A percentile compares a stretch with the other conserved stretches of the same genome.
These are phyloP conservation scores for Groenewaldozyma salmanticensis DNA, from an alignment of 805 yeast species.

Conservation along the genomic window DNA sequence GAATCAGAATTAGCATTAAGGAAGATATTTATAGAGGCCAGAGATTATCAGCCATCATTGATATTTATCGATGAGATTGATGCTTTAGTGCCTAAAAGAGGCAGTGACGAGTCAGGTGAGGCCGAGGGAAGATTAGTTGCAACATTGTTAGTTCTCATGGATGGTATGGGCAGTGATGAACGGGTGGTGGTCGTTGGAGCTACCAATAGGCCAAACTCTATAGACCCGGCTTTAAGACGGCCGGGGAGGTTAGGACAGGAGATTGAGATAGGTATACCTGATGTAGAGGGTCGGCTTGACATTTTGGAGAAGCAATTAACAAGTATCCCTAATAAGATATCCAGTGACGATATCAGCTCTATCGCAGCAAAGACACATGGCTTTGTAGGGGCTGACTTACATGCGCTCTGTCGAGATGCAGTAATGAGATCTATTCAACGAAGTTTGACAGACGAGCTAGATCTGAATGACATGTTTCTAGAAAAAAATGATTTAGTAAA, in stretches of 20 bases:
- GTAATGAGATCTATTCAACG: conserved; percentile 74
- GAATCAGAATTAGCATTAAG: conserved; percentile 86
- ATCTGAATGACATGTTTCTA: conserved; percentile 36
- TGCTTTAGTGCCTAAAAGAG: conserved; percentile 77
- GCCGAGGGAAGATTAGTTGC: conserved; percentile 88
- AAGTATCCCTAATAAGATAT: conserved; percentile 48
- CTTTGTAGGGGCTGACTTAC: conserved; percentile 92
- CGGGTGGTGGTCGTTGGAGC: conserved; percentile 97
- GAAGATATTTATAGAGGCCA: conserved; percentile 75
- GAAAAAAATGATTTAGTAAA: conserved; percentile 48
- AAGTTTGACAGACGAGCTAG: conserved; percentile 30
- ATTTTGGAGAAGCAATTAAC: conserved; percentile 56
- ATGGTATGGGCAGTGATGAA: conserved; percentile 98
- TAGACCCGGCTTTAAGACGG: conserved; percentile 75
- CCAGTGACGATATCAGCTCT: conserved; percentile 43
- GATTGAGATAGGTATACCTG: conserved; percentile 87
- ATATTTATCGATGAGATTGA: conserved; percentile 91
- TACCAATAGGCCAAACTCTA: conserved; percentile 76
- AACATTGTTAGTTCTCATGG: conserved; percentile 85
- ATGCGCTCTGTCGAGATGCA: conserved; percentile 79
- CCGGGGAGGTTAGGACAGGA: conserved; percentile 90
- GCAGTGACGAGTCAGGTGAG: conserved; percentile 80
- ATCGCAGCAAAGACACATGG: conserved; percentile 85
- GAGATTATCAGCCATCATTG: conserved; percentile 75
- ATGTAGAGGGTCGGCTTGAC: conserved; percentile 64